Evolutionary conservation across 75 land plant species (phyloP).

Genomic region (Adiantum capillusveneris): DNA sequence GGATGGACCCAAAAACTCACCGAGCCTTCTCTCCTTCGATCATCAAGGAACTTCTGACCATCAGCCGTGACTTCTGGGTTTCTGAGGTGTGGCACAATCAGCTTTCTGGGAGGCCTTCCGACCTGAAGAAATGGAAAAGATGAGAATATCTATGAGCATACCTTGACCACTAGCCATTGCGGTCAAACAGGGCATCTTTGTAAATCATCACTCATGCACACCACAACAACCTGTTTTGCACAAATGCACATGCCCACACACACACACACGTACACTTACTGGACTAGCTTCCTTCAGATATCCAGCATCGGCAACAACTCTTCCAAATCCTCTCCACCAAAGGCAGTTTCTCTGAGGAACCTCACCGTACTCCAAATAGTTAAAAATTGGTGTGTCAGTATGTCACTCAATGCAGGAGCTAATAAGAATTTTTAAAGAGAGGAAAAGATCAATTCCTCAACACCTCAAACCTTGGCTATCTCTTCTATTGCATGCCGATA

Average conservation of each 20-base stretch:
- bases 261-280: constrained; percentile 22
- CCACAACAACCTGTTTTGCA: neutral
- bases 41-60: neutral
- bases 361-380: too few relatives aligned
- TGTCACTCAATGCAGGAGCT: too few relatives aligned
- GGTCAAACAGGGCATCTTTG: too few relatives aligned
- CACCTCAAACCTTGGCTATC: neutral
- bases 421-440: too few relatives aligned
- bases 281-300: constrained; percentile 31
- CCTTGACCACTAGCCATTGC: too few relatives aligned
- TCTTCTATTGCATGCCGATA: neutral
- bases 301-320: constrained; percentile 52
- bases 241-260: constrained; percentile 25
- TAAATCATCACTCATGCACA: too few relatives aligned
- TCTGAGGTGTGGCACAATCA: neutral
- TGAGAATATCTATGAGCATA: too few relatives aligned
- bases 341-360: constrained; percentile 21
- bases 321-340: constrained; percentile 79
- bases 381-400: neutral
- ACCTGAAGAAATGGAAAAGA: too few relatives aligned
- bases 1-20: constrained; percentile 25
- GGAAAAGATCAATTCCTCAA: too few relatives aligned
- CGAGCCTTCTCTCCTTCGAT: neutral
- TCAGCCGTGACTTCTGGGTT: neutral
- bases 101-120: neutral